Base-by-base conservation (phyloP, 2,329 filamentous ascomycete species). In the Phaeosphaeriaceae sp. region DNA sequence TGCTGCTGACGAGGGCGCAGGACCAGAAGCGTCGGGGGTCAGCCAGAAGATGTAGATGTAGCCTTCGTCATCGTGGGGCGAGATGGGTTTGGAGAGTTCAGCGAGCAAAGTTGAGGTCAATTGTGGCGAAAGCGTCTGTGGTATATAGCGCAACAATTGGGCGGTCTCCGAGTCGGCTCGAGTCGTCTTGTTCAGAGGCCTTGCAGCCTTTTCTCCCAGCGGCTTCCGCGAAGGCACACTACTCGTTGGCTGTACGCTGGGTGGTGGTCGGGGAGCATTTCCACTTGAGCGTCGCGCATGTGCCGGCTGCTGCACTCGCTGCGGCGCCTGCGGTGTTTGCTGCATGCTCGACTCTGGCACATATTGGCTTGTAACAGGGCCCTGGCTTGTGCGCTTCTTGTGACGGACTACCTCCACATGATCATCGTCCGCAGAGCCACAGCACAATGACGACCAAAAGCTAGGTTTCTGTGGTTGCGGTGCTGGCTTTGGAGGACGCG, bases 21-120 rank as follows among this genome's bases (percentile, higher is more conserved):
- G 75, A 7, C 86, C 79, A 1, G 83, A 84, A 36, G 85, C 82
- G 31, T 92, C 88, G 10, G 73, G 64, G 0, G 92, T 97, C 21
- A 97, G 84, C 93, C 94, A 97, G 83, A 98, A 99, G 78, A 99
- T 96, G 84, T 99, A 99, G 66, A 99, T 98, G 80, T 95, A 99
- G 40, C 95, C 95, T 49, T 74, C 73, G 67, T 96, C 91, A 65
- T 95, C 91, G 53, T 84, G 81, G 21, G 86, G 81, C 0, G 92
- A 93, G 47, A 93, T 86, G 1, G 83, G 92, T 81, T 85, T 95
- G 74, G 78, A 86, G 10, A 98, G 83, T 76, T 98, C 93, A 2
- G 89, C 82, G 58, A 94, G 84, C 3, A 98, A 83, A 5, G 83
- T 80, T 0, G 92, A 89, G 0, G 91, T 82, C 0, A 88, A 90